Conservation (phyloP, 2,329 filamentous ascomycete genomes). For the Aspergillus calidoustus region DNA sequence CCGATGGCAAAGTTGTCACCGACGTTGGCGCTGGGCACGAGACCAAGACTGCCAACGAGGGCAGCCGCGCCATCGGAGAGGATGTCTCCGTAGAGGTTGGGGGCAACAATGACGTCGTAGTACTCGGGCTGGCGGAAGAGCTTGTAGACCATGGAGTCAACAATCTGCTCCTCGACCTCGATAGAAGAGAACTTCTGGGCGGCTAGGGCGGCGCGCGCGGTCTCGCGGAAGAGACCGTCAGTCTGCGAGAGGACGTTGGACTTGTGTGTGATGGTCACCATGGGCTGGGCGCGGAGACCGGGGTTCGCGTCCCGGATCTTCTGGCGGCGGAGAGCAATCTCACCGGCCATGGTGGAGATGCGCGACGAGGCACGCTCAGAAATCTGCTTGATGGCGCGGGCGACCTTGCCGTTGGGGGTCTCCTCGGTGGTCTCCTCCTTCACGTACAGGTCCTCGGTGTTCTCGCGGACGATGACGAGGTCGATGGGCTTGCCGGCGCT, state of each 20-base stretch:
- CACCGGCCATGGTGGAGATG: constrained; percentile 91
- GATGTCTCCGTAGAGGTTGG: constrained; percentile 97
- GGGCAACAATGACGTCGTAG: constrained; percentile 98
- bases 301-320: constrained; percentile 68
- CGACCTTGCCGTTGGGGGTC: constrained; percentile 75
- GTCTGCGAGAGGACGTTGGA: constrained; percentile 96
- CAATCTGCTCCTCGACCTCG: constrained; percentile 91
- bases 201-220: constrained; percentile 73
- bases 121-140: constrained; percentile 93
- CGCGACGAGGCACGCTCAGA: constrained; percentile 80
- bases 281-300: constrained; percentile 64
- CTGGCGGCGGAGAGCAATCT: constrained; percentile 87
- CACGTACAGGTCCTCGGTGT: constrained; percentile 97
- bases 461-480: constrained; percentile 97
- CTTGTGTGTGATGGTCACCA: constrained; percentile 98
- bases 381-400: constrained; percentile 98
- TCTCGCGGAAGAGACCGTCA: constrained; percentile 90
- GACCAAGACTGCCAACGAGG: constrained; percentile 85
- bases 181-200: constrained; percentile 67
- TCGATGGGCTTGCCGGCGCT: constrained; percentile 70
- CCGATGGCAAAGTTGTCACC: constrained; percentile 94
- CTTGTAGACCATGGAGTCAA: constrained; percentile 99
- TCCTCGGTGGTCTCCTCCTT: constrained; percentile 91
- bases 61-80: constrained; percentile 94
- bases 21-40: constrained; percentile 94